Conservation (phyloP, 2,329 filamentous ascomycete genomes). For the Seiridium unicorne region DNA sequence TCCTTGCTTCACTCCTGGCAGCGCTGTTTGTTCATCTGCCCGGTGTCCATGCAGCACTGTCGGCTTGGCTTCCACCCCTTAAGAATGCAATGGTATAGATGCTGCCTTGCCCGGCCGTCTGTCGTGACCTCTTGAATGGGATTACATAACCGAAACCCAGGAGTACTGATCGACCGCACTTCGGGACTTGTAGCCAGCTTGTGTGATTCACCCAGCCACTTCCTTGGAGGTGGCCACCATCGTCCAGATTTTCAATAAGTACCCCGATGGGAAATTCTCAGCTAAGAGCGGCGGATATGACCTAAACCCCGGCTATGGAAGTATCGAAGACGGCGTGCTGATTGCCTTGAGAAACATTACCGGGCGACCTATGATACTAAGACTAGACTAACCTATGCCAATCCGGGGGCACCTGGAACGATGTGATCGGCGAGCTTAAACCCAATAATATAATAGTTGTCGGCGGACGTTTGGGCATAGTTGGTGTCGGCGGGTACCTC, state of each 20-base stretch:
- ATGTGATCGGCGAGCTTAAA: constrained; percentile 32
- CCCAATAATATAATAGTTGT: constrained; percentile 30
- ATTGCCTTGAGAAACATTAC: constrained; percentile 31
- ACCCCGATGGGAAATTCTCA: constrained; percentile 30
- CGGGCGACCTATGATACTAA: constrained; percentile 31
- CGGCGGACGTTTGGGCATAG: constrained; percentile 26
- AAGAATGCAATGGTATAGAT: constrained; percentile 14
- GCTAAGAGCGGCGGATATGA: constrained; percentile 38
- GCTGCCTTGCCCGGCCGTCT: constrained; percentile 8
- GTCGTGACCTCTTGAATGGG: constrained; percentile 4
- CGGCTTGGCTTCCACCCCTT: constrained; percentile 2
- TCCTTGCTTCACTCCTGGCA: neutral
- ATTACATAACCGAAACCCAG: constrained; percentile 9
- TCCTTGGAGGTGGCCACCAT: constrained; percentile 30
- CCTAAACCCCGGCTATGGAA: constrained; percentile 32
- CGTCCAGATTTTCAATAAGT: constrained; percentile 28
- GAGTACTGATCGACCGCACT: constrained; percentile 32
- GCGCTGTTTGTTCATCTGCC: neutral
- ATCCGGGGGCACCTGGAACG: constrained; percentile 38
- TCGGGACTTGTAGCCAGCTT: constrained; percentile 30
- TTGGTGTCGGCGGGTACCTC: constrained; percentile 25
- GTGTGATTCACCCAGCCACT: constrained; percentile 30
- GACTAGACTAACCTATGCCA: constrained; percentile 33
- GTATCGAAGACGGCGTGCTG: constrained; percentile 32
- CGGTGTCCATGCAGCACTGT: too few relatives aligned